Evolutionary conservation across 306 rosid genomes (phyloP), one percentile per base, ranked within the genome.

Genomic region (Acacia melanoxylon): DNA sequence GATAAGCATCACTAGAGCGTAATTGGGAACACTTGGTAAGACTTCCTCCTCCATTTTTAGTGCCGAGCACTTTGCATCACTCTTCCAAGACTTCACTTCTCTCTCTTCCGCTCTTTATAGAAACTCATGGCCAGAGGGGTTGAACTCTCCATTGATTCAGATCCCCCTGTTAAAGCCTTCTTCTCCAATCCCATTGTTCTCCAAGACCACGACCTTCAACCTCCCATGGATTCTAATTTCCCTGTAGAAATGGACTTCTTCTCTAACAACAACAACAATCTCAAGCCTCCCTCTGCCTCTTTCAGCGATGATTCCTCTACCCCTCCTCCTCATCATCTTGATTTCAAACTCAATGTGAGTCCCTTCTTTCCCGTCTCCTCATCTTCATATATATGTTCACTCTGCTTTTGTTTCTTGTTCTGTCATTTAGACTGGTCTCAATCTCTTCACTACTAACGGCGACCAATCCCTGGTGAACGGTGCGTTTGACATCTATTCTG

Each of bases 121-220:
- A 67, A 66, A 83, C 89, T 88, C 79, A 93, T 95, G 91, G 94
- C 83, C 88, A 86, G 89, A 82, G 88, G 79, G 78, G 83, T 89
- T 89, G 97, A 93, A 91, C 93, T 92, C 85, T 81, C 92, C 87
- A 89, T 93, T 93, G 95, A 88, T 95, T 88, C 92, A 87, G 95
- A 91, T 94, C 97, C 92, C 83, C 29, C 78, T 63, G 80, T 82
- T 68, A 79, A 52, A 62, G 77, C 51, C 68, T 88, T 87, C 86
- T 87, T 76, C 67, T 87, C 87, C 86, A 78, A 31, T 31, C 91
- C 97, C 24, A 66, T 68, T 81, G 91, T 88, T 67, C 94, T 90
- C 66, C 88, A 91, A 59, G 88, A 88, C 69, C 8, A 37, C 3
- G 71, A 24, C 63, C 35, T 70, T 72, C 72, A 33, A 8, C 69